Evolutionary conservation across 139 green algal species (phyloP).

Genomic region (Penium margaritaceum): DNA sequence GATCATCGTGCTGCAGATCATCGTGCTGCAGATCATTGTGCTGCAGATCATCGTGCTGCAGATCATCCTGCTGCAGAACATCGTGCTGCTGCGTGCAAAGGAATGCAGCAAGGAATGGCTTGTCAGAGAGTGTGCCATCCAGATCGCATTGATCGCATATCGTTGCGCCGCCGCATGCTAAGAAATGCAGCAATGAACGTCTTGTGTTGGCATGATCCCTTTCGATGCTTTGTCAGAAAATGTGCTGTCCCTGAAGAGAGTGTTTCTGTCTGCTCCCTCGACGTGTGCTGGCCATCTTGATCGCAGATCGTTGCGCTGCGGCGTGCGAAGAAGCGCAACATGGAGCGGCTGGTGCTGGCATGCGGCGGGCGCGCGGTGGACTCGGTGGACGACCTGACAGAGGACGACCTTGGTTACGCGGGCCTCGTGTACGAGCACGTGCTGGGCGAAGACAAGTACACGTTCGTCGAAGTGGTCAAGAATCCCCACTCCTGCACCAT

Average conservation of each 20-base stretch:
- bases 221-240: too few species aligned
- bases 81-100: too few species aligned
- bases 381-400: constrained; percentile 73
- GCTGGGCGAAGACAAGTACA: constrained; percentile 98
- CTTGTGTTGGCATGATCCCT: not conserved
- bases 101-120: too few species aligned
- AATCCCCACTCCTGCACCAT: constrained; percentile 89
- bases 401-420: constrained; percentile 67
- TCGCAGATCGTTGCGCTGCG: constrained; percentile 71
- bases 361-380: constrained; percentile 78
- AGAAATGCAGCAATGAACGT: not conserved
- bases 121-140: too few species aligned
- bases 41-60: too few species aligned
- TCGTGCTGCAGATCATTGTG: too few species aligned
- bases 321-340: constrained; percentile 92
- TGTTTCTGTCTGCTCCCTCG: too few species aligned
- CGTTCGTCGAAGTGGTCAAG: constrained; percentile 90
- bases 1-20: too few species aligned
- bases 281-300: not conserved
- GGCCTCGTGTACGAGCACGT: constrained; percentile 93
- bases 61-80: too few species aligned
- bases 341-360: constrained; percentile 88
- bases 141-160: too few species aligned
- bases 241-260: too few species aligned
- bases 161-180: not conserved